Base-by-base conservation (phyloP, 495 filamentous ascomycete species). In the Sporormia fimetaria region DNA sequence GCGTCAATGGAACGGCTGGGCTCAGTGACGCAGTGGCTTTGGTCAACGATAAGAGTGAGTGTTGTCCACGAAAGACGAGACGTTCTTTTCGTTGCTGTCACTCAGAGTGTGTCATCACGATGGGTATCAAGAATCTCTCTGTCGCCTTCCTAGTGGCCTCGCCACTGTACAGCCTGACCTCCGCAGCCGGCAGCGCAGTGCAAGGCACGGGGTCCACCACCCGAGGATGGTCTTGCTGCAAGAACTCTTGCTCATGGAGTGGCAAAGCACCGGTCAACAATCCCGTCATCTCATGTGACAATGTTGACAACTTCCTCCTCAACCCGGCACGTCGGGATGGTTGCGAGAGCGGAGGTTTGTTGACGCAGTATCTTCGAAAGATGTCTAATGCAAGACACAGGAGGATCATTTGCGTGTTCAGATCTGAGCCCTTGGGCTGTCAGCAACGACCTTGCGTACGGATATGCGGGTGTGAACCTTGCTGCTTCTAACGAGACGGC, bases 381-480 rank as follows among this genome's bases (percentile, higher is more conserved):
- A 17, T 16, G 14, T 15, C 6, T 17, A 18, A 20, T 17, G 31
- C 31, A 18, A 11, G 10, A 3, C 31, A 18, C n/a, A 65, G 74
- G 75, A 29, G 51, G 38, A 5, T 71, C 75, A 4, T 80, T 61
- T 65, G 73, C 73, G 68, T 80, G 77, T 62, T 67, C 63, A 33
- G 67, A 63, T 57, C 69, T 79, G 55, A 56, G 54, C 44, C 77
- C 77, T 9, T 78, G 76, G 75, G 75, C 72, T 20, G 68, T 76
- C 45, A 69, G 57, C 63, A 66, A 68, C 17, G 59, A 60, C 12
- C 23, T 70, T 0, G 61, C 73, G 18, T 80, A 81, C 56, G 77
- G 77, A 26, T 80, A 68, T 58, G 74, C 75, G 4, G 75, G 75
- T 21, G 74, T 76, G 14, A 67, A 61, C 33, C 63, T 76, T 44